A percentile compares a stretch with the other conserved stretches of the same genome.
Conservation (phyloP, 2,329 filamentous ascomycete genomes). For the Fusarium tupiense region DNA sequence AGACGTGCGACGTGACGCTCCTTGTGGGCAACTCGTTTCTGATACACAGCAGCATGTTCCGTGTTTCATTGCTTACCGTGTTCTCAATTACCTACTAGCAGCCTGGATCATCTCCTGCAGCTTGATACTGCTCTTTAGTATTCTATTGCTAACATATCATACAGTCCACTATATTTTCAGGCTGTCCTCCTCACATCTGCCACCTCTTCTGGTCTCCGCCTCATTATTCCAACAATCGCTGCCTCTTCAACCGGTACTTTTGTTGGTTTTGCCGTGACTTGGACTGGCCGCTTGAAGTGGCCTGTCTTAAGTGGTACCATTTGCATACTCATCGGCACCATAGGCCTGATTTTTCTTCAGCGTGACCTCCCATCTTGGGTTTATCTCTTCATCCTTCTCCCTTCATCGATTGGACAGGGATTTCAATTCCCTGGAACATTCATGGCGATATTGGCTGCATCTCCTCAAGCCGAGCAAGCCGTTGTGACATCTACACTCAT, state of each 20-base stretch:
- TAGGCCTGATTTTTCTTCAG: constrained; percentile 59
- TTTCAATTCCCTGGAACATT: constrained; percentile 73
- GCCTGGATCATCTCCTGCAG: neutral
- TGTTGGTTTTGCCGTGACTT: constrained; percentile 71
- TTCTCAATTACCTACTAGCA: neutral
- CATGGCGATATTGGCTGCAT: constrained; percentile 69
- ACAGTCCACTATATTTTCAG: constrained; percentile 78
- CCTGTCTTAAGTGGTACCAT: constrained; percentile 62
- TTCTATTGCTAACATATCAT: neutral
- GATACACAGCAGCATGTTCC: neutral
- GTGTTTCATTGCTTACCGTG: neutral
- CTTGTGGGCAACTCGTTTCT: neutral
- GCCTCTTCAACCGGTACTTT: constrained; percentile 63
- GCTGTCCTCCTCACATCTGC: constrained; percentile 76
- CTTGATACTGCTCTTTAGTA: neutral
- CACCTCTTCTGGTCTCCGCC: constrained; percentile 76
- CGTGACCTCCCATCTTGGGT: constrained; percentile 60
- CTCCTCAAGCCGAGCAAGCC: constrained; percentile 69
- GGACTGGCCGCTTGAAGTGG: constrained; percentile 68
- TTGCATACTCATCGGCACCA: constrained; percentile 60
- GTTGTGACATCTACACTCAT: constrained; percentile 76
- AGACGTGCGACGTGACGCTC: neutral
- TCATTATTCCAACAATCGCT: constrained; percentile 70
- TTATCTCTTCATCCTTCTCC: constrained; percentile 67
- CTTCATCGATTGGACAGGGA: constrained; percentile 67